A percentile compares a stretch with the other conserved stretches of the same genome.
Conservation (phyloP, 257 asterid genomes). For the Jacaranda copaia region DNA sequence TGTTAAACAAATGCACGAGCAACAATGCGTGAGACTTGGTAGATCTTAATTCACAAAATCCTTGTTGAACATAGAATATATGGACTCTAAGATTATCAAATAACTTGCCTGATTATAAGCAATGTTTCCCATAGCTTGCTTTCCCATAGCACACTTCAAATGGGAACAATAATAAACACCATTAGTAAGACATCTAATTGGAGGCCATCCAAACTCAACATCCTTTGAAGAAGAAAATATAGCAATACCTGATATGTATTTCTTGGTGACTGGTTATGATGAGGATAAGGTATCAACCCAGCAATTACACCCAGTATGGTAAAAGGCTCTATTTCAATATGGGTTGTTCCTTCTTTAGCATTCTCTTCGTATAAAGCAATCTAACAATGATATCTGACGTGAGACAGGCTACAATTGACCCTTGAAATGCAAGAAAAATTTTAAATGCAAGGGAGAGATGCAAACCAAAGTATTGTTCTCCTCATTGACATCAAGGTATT, state of each 20-base stretch:
- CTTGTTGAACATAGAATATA: not conserved
- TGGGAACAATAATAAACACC: conserved; percentile 31
- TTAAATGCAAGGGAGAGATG: conserved; percentile 23
- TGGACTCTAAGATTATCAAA: not conserved
- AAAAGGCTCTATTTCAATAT: conserved; percentile 96
- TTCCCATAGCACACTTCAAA: conserved; percentile 97
- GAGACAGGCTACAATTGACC: conserved; percentile 31
- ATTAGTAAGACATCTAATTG: conserved; percentile 23
- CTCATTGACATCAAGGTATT: conserved; percentile 98
- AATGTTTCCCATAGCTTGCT: conserved; percentile 99
- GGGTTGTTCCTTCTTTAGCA: conserved; percentile 82
- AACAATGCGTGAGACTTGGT: conserved; percentile 9
- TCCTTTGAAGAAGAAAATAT: conserved; percentile 4
- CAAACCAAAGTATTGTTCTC: conserved; percentile 95
- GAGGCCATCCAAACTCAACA: conserved; percentile 7
- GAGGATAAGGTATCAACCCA: conserved; percentile 98
- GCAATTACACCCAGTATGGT: conserved; percentile 91
- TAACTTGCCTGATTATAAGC: conserved; percentile 87
- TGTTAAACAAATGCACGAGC: conserved; percentile 20
- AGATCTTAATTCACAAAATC: conserved; percentile 27
- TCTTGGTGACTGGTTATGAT: conserved; percentile 99
- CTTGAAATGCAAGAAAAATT: conserved; percentile 17
- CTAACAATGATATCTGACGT: conserved; percentile 50
- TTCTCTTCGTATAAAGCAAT: conserved; percentile 87
- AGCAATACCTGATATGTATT: conserved; percentile 87